Base-by-base conservation (phyloP, 2,329 filamentous ascomycete species). In the Alternaria consortialis region DNA sequence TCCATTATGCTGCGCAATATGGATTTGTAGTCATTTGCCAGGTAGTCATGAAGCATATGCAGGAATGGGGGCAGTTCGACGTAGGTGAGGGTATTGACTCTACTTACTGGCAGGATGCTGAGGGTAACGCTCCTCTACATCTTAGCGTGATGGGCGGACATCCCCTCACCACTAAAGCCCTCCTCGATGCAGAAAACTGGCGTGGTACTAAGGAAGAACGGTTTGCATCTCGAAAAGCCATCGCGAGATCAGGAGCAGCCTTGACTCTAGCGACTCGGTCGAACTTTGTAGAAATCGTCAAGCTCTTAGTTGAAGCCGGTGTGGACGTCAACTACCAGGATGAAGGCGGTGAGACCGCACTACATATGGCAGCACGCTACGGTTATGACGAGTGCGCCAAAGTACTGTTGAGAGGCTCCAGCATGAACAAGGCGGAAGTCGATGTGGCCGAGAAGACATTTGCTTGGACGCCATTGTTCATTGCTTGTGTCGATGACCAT, bases 251-350 rank as follows among this genome's bases (percentile, higher is more conserved):
- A 6, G 94, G 93, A 42, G 91, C 91, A n/a, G 92, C 94, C 3
- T 83, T 99, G 52, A 90, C 92, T 12, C 84, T 98, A 54, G 95
- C 95, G 2, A 93, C 92, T 5, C 96, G 95, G 79, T 89, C 91
- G 40, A 94, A 97, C 73, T 96, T 92, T 74, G 86, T 89, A 55
- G 84, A 86, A 53, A 97, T 98, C 62, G 93, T 98, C 34, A 87
- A 90, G 72, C 87, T 97, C 74, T 84, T 99, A 11, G 93, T 98
- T 2, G 88, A 96, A 66, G 93, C 94, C 2, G 93, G 92, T 2
- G 91, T 97, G 5, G 91, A 98, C 73, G 89, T 98, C 72, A 97
- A 99, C 75, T 96, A 94, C 83, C 92, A 92, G 73, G 93, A 98
- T 75, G 89, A 91, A 64, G 90, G 90, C 54, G 94, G 94, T 15